Base-by-base conservation (phyloP, 2,329 filamentous ascomycete genomes). In the Neofusicoccum laricinum region DNA sequence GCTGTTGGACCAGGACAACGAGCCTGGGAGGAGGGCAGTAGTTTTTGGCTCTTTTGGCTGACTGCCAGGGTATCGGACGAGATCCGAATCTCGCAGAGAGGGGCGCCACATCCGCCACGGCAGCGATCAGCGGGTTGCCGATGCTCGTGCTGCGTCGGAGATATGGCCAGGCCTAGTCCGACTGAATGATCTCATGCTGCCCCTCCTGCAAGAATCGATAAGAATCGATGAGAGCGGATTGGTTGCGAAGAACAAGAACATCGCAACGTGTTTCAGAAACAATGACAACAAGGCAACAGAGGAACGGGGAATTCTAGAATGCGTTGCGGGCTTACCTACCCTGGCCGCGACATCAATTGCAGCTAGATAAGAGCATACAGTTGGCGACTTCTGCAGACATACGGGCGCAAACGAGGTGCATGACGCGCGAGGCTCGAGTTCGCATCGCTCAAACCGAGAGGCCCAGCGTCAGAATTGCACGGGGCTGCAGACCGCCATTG, bases 11-110 rank as follows among this genome's bases (percentile, higher is more conserved):
- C 84, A 90, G 68, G 78, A 84, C 53, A 81, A 82, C 50, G 79
- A 83, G 66, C 82, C 84, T 72, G 87, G 87, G 76, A 38, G 38
- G 15, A 90, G 88, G 76, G 88, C 89, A 62, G 81, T 92, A 63
- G 81, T 90, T 46, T 88, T 90, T 75, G 83, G 85, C 58, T 83
- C 82, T 5, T 80, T 78, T 58, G 73, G 74, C 43, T 71, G 65
- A 64, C 25, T 51, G 40, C 19, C 49, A 41, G 43, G 30, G n/a
- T 25, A 34, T 50, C 45, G 43, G 58, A n/a, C 34, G 32, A 61
- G 45, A 50, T 50, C 55, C 58, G 43, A 34, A 25, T 45, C 55
- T 46, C 30, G 30, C 41, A 19, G 38, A 34, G 30, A 11, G 10
- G 17, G 15, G 17, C 55, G 53, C 53, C 53, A 58, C 53, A 45